phyloP scores from a whole-genome alignment of 1,284 basidiomycete genomes.

The Cystobasidium sp. region DNA sequence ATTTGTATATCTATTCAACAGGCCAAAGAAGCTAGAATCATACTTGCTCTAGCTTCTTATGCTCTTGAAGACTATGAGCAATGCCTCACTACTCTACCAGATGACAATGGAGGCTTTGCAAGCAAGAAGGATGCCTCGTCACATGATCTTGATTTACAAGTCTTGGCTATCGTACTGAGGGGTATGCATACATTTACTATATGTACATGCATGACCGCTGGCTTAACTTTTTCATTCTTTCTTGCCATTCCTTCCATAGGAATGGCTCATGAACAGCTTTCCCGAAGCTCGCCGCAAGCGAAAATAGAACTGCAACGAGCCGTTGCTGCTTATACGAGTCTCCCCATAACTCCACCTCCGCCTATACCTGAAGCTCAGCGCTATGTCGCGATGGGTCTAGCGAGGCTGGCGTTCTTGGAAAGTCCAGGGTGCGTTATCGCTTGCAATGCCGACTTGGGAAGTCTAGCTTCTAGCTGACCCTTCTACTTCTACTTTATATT shows the following conservation, averaged over 20 bases:
- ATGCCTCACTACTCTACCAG: slow-evolving; percentile 1
- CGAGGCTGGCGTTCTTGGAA: slow-evolving; percentile 18
- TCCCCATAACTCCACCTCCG: slow-evolving; percentile 32
- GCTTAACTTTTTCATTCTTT: background rate
- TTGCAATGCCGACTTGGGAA: background rate
- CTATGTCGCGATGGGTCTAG: slow-evolving; percentile 33
- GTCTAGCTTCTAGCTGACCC: background rate
- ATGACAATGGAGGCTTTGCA: slow-evolving; percentile 5
- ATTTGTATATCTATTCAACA: background rate
- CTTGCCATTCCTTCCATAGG: slow-evolving; percentile 1
- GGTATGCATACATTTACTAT: slow-evolving; percentile 4
- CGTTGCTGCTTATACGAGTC: slow-evolving; percentile 20
- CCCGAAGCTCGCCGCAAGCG: background rate
- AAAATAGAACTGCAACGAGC: background rate
- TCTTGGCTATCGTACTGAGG: slow-evolving; percentile 26
- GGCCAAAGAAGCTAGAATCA: slow-evolving; percentile 15
- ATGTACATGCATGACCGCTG: background rate
- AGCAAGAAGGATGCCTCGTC: slow-evolving; percentile 16
- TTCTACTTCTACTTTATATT: background rate
- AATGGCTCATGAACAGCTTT: slow-evolving; percentile 26
- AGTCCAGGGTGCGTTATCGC: slow-evolving; percentile 1
- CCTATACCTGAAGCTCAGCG: slow-evolving; percentile 42
- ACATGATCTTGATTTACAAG: slow-evolving; percentile 41
- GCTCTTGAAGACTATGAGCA: slow-evolving; percentile 8
- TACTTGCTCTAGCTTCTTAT: slow-evolving; percentile 23